Evolutionary conservation across 495 filamentous ascomycete genomes (phyloP).

Genomic region (Trichocladium uniseriatum): DNA sequence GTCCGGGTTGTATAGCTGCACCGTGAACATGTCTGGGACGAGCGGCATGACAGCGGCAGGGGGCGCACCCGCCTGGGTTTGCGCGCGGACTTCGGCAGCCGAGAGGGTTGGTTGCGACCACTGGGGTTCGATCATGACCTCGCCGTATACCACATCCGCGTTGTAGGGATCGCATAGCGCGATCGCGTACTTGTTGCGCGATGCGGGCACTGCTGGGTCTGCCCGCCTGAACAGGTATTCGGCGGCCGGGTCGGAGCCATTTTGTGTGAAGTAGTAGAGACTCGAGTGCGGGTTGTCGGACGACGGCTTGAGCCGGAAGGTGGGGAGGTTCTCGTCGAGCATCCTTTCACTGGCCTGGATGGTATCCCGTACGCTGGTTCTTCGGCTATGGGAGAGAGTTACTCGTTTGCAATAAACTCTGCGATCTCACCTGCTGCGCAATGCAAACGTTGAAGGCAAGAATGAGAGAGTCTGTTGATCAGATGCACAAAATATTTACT

Average conservation of each 20-base stretch:
- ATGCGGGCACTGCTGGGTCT: slow-evolving; percentile 56
- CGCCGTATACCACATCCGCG: slow-evolving; percentile 73
- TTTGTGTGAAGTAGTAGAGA: slow-evolving; percentile 64
- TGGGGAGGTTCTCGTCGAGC: slow-evolving; percentile 93
- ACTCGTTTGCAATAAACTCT: neutral
- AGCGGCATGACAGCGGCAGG: slow-evolving; percentile 65
- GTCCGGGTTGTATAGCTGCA: slow-evolving; percentile 93
- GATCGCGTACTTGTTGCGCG: slow-evolving; percentile 75
- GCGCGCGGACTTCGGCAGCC: slow-evolving; percentile 65
- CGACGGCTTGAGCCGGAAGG: slow-evolving; percentile 32
- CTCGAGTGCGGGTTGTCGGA: slow-evolving; percentile 38
- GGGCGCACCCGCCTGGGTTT: slow-evolving; percentile 47
- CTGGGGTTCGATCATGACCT: slow-evolving; percentile 74
- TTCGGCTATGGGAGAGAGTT: neutral
- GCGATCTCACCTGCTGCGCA: neutral
- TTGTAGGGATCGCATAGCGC: slow-evolving; percentile 78
- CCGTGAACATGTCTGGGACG: slow-evolving; percentile 64
- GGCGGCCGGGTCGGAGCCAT: slow-evolving; percentile 68
- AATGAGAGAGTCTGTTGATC: neutral
- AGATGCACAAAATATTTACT: neutral
- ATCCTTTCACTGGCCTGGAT: no score
- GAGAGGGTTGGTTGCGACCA: slow-evolving; percentile 76
- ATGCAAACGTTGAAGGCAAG: neutral
- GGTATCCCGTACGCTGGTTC: no score
- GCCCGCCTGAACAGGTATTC: slow-evolving; percentile 70